Base-by-base conservation (phyloP, 148 eudicot species). In the Polygonum aviculare region DNA sequence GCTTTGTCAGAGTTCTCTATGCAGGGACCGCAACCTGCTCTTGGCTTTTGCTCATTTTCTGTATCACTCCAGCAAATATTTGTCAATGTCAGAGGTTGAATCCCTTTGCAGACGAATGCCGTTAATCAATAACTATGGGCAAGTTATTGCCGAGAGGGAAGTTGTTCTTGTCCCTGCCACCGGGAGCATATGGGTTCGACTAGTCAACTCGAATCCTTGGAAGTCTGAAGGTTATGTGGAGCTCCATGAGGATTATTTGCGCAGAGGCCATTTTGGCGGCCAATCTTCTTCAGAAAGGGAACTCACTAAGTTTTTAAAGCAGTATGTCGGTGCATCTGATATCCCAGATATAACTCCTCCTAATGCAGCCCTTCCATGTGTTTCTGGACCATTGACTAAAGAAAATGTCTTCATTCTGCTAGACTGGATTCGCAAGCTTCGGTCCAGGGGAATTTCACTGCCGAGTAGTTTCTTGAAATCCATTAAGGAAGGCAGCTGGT, bases 131-230 rank as follows among this genome's bases (percentile, higher is more conserved):
- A 78, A 76, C 8, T 83, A 79, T 76, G 87, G 89, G 10, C n/a
- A 39, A 12, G 75, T 88, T 52, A 65, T 40, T 47, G 19, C n/a
- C 14, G 0, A 4, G 8, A 63, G 81, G 50, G 54, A 72, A 22
- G 81, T 79, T 38, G 85, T 84, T 57, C 86, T 90, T 74, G 85
- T 90, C 72, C 96, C 96, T 57, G 87, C 92, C 0, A 81, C 80
- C 5, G 87, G 83, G 16, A 91, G 96, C 85, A 82, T 81, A 60
- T 91, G 93, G 93, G 81, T 85, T 3, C 81, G 82, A 49, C 75
- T 91, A 59, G 72, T 87, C n/a, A 88, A 89, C 63, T 83, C 88
- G 36, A 86, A 87, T 80, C 87, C 86, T 7, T 91, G 93, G 93
- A 79, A 70, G 51, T 14, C 50, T 15, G 81, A 80, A 15, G 81